Conservation (phyloP, 345 rosid genomes). For the Rubroshorea leprosula region DNA sequence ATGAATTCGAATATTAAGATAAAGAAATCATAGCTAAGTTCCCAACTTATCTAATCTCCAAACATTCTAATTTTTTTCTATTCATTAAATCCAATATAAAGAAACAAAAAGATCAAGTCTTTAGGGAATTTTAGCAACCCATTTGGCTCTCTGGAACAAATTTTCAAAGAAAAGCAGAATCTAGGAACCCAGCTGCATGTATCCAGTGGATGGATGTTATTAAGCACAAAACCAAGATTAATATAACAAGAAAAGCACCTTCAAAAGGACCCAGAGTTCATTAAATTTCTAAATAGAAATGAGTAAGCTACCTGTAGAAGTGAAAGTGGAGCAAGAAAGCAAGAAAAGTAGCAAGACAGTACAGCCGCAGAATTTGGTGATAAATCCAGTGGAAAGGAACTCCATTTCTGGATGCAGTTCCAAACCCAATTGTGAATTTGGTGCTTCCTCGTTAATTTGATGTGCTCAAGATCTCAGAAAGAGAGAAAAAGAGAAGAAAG, state of each 20-base stretch:
- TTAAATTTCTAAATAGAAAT: too few relatives aligned
- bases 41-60: not conserved
- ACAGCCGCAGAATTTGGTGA: constrained; percentile 36
- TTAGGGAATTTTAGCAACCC: not conserved
- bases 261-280: too few relatives aligned
- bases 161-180: not conserved
- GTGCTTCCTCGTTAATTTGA: not conserved
- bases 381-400: constrained; percentile 28
- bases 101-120: not conserved
- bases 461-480: constrained; percentile 28
- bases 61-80: not conserved
- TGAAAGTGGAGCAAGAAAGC: constrained; percentile 17
- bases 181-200: too few relatives aligned
- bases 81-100: not conserved
- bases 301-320: not conserved
- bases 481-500: constrained; percentile 6
- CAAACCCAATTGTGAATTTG: not conserved
- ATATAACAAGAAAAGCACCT: constrained; percentile 4
- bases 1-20: too few relatives aligned
- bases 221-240: constrained; percentile 15
- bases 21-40: not conserved
- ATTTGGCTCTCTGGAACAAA: not conserved
- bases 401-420: constrained; percentile 44
- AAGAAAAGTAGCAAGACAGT: constrained; percentile 34
- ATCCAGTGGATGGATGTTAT: too few relatives aligned